Base-by-base conservation (phyloP, 495 filamentous ascomycete genomes). In the Extremus antarcticus region DNA sequence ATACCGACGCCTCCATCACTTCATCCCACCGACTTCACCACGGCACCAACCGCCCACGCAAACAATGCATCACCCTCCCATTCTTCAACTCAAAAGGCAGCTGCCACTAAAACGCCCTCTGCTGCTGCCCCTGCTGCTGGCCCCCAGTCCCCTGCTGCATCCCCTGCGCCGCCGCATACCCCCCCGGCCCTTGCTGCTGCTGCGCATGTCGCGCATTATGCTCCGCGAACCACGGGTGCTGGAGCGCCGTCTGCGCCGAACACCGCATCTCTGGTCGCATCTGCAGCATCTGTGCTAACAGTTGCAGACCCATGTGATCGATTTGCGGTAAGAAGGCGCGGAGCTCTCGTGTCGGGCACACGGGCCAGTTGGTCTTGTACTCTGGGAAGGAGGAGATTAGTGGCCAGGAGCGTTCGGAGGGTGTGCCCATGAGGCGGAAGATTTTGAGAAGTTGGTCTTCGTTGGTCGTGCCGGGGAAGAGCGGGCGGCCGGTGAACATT, bases 361-460 rank as follows among this genome's bases (percentile, higher is more conserved):
- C 84, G 59, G 91, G 91, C 74, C 91, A 94, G 49, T 81, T 91
- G 24, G 83, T 76, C 73, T 95, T 94, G 78, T 97, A 97, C 68
- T 98, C 92, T 7, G 90, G 88, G 64, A 91, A 90, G 63, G 83
- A 78, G 22, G 81, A 83, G 66, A 97, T 90, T 2, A 88, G 88
- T 0, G 90, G 90, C 90, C 90, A 97, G 1, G 86, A 87, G 46
- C 88, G 79, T 68, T 95, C 90, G 0, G 86, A 90, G 0, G 90
- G 90, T 0, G 90, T 96, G 35, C 90, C 90, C 90, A 96, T 96
- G 48, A 96, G 83, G 24, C 90, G 85, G 79, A 95, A 96, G 69
- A 96, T 96, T 64, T 94, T 90, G 54, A 89, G 75, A 50, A 95
- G 81, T 68, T 96, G 90, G 70, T 96, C 90, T 68, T 96, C 90